Conservation (phyloP, 306 rosid genomes). For the Lotus japonicus region DNA sequence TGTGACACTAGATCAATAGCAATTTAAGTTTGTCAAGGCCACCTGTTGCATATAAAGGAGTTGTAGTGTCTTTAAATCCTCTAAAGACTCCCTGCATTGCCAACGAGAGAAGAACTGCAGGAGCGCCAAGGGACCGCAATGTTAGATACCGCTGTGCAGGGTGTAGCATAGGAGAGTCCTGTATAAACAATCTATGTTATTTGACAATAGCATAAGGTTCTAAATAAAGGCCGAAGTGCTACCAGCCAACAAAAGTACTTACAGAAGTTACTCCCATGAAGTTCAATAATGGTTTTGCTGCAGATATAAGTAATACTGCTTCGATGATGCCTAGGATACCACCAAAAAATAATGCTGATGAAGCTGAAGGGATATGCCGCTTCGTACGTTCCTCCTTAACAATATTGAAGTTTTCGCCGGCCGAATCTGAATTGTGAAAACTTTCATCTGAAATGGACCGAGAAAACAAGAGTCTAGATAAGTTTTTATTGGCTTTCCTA, state of each 20-base stretch:
- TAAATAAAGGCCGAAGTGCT: background rate
- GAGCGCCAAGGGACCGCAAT: constrained; percentile 93
- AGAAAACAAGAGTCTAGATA: constrained; percentile 12
- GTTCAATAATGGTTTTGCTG: constrained; percentile 73
- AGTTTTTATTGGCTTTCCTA: background rate
- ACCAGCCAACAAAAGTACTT: constrained; percentile 23
- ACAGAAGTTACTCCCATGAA: constrained; percentile 87
- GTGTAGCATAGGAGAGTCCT: constrained; percentile 82
- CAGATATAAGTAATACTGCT: constrained; percentile 66
- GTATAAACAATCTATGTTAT: constrained; percentile 16
- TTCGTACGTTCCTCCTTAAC: constrained; percentile 31
- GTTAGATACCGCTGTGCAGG: constrained; percentile 72
- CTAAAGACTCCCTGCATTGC: constrained; percentile 97
- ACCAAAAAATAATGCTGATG: constrained; percentile 84
- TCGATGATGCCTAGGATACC: constrained; percentile 74
- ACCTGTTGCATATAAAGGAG: constrained; percentile 92
- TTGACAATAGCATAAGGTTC: background rate
- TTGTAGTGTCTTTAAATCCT: constrained; percentile 87
- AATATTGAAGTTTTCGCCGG: constrained; percentile 32
- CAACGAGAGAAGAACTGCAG: constrained; percentile 90
- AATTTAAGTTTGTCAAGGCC: constrained; percentile 6
- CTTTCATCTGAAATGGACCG: constrained; percentile 32
- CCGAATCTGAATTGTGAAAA: constrained; percentile 29
- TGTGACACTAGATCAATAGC: background rate
- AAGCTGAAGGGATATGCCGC: constrained; percentile 87